Evolutionary conservation across 2,329 filamentous ascomycete species (phyloP), one percentile per base, ranked within the genome.

Genomic region (Fusarium pseudoanthophilum): DNA sequence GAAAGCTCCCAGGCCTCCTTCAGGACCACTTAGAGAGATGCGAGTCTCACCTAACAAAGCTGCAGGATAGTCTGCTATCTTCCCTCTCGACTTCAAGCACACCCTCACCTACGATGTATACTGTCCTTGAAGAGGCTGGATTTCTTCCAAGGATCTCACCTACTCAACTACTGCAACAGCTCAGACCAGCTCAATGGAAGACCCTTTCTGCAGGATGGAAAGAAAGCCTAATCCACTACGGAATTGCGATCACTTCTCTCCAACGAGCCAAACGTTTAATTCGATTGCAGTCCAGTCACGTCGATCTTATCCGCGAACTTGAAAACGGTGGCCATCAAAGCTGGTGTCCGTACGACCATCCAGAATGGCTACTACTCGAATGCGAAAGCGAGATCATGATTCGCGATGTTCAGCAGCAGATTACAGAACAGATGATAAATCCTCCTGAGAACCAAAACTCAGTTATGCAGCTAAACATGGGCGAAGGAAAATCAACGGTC

Each of bases 391-490:
- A 86, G 2, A 83, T 94, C 4, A 75, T 90, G 14, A 90, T 94
- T 14, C 86, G 92, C 0, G 76, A 83, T 0, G 85, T 89, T 0
- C 91, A 94, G 75, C 83, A 86, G 6, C 77, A 86, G 4, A 89
- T 94, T 56, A 88, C 91, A 0, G 49, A 64, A 1, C 77, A 86
- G 26, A 93, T 94, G 88, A 86, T 84, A 5, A 57, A 74, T 0
- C 85, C 86, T 0, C 73, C 77, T 0, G 76, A 76, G 0, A 78
- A 75, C 0, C 34, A 77, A 0, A 92, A 91, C 71, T 78, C 85
- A 0, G 86, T 91, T 1, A 86, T 92, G 82, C 90, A 93, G 74
- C 79, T 93, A 5, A 92, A 92, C 70, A 93, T 93, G 91, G 92
- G 92, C 0, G 87, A 92, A 75, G 92, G 91, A 0, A 93, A 93